phyloP scores from a whole-genome alignment of 73 alveolate species.

The Effrenium voratum region DNA sequence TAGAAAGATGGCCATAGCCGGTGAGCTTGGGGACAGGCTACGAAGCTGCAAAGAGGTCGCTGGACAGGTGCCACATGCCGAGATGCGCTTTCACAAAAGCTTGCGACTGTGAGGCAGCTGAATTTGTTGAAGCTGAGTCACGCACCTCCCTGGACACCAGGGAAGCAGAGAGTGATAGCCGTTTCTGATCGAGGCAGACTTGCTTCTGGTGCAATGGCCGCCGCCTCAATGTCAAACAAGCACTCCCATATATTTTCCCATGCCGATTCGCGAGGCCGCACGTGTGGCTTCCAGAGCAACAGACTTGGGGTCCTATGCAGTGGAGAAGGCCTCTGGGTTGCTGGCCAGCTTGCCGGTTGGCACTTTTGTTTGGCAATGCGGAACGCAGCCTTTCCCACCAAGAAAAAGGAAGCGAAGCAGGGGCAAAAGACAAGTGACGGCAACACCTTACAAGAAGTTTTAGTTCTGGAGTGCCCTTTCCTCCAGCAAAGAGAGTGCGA shows the following conservation, averaged over 20 bases:
- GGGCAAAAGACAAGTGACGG: background rate
- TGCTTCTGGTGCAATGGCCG: slow-evolving; percentile 64
- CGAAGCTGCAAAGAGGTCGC: no score
- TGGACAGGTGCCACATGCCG: no score
- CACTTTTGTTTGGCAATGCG: background rate
- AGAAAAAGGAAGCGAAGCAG: no score
- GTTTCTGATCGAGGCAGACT: slow-evolving; percentile 1
- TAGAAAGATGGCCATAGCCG: no score
- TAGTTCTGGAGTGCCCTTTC: background rate
- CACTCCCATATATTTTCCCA: background rate
- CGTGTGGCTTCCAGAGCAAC: slow-evolving; percentile 40
- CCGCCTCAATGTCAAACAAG: background rate
- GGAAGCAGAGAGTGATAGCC: no score
- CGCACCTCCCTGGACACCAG: no score
- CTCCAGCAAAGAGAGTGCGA: background rate
- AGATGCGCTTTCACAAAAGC: no score
- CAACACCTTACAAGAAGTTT: background rate
- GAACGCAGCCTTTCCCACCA: no score
- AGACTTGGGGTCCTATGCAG: slow-evolving; percentile 40
- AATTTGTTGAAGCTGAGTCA: no score
- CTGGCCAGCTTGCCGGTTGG: background rate
- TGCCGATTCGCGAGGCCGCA: slow-evolving; percentile 29
- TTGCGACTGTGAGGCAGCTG: no score
- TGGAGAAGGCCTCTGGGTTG: slow-evolving; percentile 21
- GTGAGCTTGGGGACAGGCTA: no score